Evolutionary conservation across 192 early-diverging fungal species (phyloP).

Genomic region (Thamnidium elegans): DNA sequence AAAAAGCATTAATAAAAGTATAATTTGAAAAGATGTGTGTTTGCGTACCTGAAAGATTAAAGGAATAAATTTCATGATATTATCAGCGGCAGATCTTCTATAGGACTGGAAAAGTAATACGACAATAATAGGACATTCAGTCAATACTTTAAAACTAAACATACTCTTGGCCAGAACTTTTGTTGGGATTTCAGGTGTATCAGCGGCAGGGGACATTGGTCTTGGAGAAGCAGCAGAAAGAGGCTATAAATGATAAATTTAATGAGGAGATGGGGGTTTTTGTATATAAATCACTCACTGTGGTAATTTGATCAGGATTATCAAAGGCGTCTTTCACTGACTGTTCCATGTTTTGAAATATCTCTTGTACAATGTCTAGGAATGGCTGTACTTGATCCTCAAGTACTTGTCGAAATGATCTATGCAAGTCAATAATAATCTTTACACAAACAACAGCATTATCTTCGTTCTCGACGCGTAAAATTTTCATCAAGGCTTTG

Average conservation of each 20-base stretch:
- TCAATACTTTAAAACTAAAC: slow-evolving; percentile 95
- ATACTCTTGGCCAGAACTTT: slow-evolving; percentile 72
- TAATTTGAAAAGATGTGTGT: neutral
- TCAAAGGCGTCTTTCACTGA: slow-evolving; percentile 83
- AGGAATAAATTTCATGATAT: slow-evolving; percentile 85
- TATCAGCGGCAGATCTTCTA: slow-evolving; percentile 75
- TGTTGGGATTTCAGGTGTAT: slow-evolving; percentile 50
- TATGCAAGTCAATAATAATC: slow-evolving; percentile 94
- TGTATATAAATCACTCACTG: slow-evolving; percentile 16
- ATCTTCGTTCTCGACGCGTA: slow-evolving; percentile 94
- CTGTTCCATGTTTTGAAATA: slow-evolving; percentile 91
- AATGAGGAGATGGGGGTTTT: neutral
- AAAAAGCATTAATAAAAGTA: neutral
- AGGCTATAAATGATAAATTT: neutral
- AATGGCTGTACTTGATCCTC: slow-evolving; percentile 90
- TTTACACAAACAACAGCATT: slow-evolving; percentile 92
- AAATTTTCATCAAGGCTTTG: slow-evolving; percentile 68
- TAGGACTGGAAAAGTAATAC: slow-evolving; percentile 92
- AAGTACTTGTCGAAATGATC: slow-evolving; percentile 73
- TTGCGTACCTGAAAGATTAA: slow-evolving; percentile 73
- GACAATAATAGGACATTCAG: slow-evolving; percentile 97
- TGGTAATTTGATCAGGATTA: slow-evolving; percentile 50
- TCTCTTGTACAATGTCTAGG: slow-evolving; percentile 87
- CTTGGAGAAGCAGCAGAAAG: slow-evolving; percentile 57
- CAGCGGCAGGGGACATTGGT: slow-evolving; percentile 72